A percentile compares a stretch with the other conserved stretches of the same genome.
These are phyloP conservation scores for Spergularia marina DNA, from an alignment of 148 eudicot genomes.

Conservation along the genomic window DNA sequence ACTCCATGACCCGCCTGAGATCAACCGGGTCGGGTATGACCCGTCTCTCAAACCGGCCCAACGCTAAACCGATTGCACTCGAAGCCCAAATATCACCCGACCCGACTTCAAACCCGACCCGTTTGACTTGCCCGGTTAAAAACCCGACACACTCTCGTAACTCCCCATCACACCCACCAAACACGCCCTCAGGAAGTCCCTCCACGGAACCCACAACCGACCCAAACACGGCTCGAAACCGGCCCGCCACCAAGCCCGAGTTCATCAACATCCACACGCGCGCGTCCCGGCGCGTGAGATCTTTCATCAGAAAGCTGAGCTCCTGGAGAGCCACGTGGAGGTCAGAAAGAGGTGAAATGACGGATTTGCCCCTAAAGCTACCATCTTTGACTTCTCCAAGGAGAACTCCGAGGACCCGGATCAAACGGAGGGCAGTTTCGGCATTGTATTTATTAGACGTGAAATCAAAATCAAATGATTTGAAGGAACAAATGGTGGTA, in stretches of 20 bases:
- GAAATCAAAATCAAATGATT: constrained; percentile 14
- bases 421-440: constrained; percentile 36
- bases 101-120: constrained; percentile 32
- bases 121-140: constrained; percentile 38
- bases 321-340: constrained; percentile 67
- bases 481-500: constrained; percentile 38
- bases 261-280: constrained; percentile 55
- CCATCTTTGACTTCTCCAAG: constrained; percentile 45
- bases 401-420: constrained; percentile 41
- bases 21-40: constrained; percentile 50
- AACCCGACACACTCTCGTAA: constrained; percentile 37
- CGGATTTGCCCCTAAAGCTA: constrained; percentile 5
- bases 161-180: constrained; percentile 33
- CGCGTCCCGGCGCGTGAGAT: constrained; percentile 47
- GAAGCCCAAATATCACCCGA: constrained; percentile 32
- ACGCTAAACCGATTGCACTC: constrained; percentile 22
- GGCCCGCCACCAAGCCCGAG: constrained; percentile 30
- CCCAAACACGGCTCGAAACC: constrained; percentile 37
- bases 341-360: constrained; percentile 39
- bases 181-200: constrained; percentile 30
- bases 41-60: constrained; percentile 41
- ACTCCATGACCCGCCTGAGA: constrained; percentile 44
- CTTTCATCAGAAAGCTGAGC: constrained; percentile 46
- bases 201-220: constrained; percentile 47
- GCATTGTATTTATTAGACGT: constrained; percentile 45